A percentile compares a stretch with the other conserved stretches of the same genome.
phyloP scores from a whole-genome alignment of 176 grass and related monocot genomes.

The Cenchrus americanus region DNA sequence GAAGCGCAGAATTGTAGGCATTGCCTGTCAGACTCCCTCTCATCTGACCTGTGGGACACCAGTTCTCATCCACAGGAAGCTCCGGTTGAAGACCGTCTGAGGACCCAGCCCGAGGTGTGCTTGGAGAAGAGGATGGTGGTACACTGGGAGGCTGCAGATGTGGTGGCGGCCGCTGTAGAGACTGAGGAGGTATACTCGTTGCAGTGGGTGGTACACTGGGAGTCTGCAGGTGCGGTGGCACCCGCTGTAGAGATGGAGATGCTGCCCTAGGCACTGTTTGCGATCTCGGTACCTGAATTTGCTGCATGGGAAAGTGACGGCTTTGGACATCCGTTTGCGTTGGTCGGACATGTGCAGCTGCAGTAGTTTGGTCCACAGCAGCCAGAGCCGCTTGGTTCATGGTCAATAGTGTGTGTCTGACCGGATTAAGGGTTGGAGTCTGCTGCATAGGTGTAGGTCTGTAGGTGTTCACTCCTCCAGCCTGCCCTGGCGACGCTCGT shows the following conservation, averaged over 20 bases:
- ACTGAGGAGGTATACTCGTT: background rate
- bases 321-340: slow-evolving; percentile 24
- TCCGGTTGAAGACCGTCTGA: slow-evolving; percentile 28
- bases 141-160: slow-evolving; percentile 8
- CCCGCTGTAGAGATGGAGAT: background rate
- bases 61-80: slow-evolving; percentile 61
- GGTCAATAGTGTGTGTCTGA: background rate
- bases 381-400: slow-evolving; percentile 29
- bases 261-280: slow-evolving; percentile 12
- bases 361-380: background rate
- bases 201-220: background rate
- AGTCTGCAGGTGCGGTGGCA: background rate
- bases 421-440: slow-evolving; percentile 15
- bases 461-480: slow-evolving; percentile 45
- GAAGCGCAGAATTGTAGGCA: slow-evolving; percentile 67
- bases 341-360: background rate
- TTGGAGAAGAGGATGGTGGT: background rate
- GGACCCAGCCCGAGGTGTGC: slow-evolving; percentile 19
- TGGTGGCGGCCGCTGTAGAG: background rate
- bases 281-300: slow-evolving; percentile 25
- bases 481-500: slow-evolving; percentile 37
- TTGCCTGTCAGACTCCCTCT: slow-evolving; percentile 86
- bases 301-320: slow-evolving; percentile 13
- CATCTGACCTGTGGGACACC: slow-evolving; percentile 78
- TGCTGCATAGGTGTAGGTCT: slow-evolving; percentile 34